phyloP scores from a whole-genome alignment of 2,329 filamentous ascomycete genomes.

The Helicocarpus griseus region DNA sequence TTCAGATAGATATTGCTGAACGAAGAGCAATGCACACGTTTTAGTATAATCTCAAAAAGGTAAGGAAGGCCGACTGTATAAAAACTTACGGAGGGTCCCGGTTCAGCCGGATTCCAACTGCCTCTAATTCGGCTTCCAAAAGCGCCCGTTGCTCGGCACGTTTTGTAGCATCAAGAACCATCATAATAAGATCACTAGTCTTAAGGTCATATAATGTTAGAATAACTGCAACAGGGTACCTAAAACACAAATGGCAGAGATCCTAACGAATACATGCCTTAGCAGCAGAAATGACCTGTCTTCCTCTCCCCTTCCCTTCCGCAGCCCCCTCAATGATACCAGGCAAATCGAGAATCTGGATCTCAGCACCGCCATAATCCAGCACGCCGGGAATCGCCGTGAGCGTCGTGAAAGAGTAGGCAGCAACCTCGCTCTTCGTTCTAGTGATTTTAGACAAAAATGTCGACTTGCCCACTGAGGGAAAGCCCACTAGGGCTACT shows the following conservation, averaged over 20 bases:
- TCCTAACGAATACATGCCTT: constrained; percentile 45
- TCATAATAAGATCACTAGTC: constrained; percentile 93
- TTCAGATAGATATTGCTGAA: constrained; percentile 92
- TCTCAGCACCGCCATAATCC: constrained; percentile 95
- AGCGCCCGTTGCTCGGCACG: constrained; percentile 83
- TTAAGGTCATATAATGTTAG: constrained; percentile 13
- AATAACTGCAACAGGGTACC: background rate
- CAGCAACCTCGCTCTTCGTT: constrained; percentile 89
- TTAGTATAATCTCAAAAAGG: background rate
- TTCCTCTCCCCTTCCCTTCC: constrained; percentile 88
- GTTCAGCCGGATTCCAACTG: constrained; percentile 90
- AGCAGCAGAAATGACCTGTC: constrained; percentile 93
- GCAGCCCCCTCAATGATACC: constrained; percentile 97
- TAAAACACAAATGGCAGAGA: background rate
- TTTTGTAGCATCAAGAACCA: constrained; percentile 96
- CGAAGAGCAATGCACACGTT: background rate
- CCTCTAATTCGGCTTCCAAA: constrained; percentile 84
- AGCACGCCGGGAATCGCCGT: constrained; percentile 96
- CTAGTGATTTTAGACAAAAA: constrained; percentile 99
- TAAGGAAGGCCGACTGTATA: background rate
- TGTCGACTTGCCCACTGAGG: constrained; percentile 96
- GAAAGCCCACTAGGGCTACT: constrained; percentile 96
- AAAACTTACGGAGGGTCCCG: constrained; percentile 68
- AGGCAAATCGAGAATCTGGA: constrained; percentile 92
- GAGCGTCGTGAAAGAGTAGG: constrained; percentile 94